These are phyloP conservation scores for Hortiboletus rubellus DNA, from an alignment of 1,284 basidiomycete species.

Conservation along the genomic window DNA sequence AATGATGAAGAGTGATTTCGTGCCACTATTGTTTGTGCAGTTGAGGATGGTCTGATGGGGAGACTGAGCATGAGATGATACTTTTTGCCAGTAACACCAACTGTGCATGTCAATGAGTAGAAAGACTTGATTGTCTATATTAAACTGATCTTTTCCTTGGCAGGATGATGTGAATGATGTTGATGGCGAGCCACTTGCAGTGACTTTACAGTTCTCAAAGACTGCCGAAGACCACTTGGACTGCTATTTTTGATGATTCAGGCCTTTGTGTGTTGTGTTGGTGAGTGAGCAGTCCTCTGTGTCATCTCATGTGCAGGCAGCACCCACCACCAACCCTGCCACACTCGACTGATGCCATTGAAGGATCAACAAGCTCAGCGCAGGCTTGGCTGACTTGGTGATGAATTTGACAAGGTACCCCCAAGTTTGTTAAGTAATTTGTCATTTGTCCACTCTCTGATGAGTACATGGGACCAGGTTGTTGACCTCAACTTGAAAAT, in stretches of 20 bases:
- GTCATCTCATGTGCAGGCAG: constrained; percentile 39
- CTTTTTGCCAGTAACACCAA: constrained; percentile 80
- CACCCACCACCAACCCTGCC: constrained; percentile 43
- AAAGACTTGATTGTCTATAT: rapidly evolving
- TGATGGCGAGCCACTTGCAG: background rate
- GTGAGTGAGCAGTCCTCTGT: too few species aligned
- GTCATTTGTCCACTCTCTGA: background rate
- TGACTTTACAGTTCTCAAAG: constrained; percentile 14
- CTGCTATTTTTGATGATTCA: too few species aligned
- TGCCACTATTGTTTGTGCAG: constrained; percentile 99
- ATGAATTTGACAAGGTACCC: constrained; percentile 83
- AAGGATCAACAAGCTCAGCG: constrained; percentile 76
- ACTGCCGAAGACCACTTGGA: too few species aligned
- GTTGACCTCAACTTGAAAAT: constrained; percentile 97
- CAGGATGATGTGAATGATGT: constrained; percentile 5
- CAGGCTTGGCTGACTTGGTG: constrained; percentile 91
- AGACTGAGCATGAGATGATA: constrained; percentile 97
- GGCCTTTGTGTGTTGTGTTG: constrained; percentile 23
- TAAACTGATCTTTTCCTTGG: constrained; percentile 25
- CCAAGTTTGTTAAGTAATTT: background rate
- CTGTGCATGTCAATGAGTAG: constrained; percentile 12
- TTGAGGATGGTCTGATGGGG: constrained; percentile 96
- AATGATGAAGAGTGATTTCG: constrained; percentile 93
- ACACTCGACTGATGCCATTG: constrained; percentile 91
- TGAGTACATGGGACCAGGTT: constrained; percentile 66